Evolutionary conservation across 2,329 filamentous ascomycete species (phyloP).

Genomic region (Fusarium oxysporum): DNA sequence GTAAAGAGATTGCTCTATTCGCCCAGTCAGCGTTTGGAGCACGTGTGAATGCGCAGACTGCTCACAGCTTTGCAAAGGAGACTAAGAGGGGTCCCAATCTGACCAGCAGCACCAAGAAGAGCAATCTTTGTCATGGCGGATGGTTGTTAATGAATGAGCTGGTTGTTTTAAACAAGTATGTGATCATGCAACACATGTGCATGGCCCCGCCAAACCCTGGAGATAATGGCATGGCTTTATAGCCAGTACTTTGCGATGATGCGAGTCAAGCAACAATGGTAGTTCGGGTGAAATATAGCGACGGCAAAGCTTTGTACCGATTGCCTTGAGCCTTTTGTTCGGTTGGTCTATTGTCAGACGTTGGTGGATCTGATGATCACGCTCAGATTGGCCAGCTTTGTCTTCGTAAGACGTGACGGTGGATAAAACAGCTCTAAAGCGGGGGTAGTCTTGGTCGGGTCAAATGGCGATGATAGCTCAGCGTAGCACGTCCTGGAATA

Average conservation of each 20-base stretch:
- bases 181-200: not conserved
- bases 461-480: no score
- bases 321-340: fast-evolving
- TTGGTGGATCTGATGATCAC: not conserved
- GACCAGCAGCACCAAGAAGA: not conserved
- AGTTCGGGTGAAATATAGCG: not conserved
- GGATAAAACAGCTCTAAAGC: no score
- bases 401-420: no score
- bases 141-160: not conserved
- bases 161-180: not conserved
- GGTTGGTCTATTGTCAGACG: no score
- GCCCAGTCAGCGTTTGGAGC: not conserved
- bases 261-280: no score
- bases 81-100: not conserved
- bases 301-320: not conserved
- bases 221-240: not conserved
- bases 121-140: not conserved
- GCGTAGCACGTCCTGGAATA: no score
- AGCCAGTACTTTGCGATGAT: not conserved
- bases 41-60: no score
- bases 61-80: not conserved
- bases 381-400: no score
- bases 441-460: no score
- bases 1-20: not conserved
- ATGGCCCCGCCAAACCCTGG: fast-evolving